These are phyloP conservation scores for Exserohilum turcica DNA, from an alignment of 2,329 filamentous ascomycete genomes.

Conservation along the genomic window DNA sequence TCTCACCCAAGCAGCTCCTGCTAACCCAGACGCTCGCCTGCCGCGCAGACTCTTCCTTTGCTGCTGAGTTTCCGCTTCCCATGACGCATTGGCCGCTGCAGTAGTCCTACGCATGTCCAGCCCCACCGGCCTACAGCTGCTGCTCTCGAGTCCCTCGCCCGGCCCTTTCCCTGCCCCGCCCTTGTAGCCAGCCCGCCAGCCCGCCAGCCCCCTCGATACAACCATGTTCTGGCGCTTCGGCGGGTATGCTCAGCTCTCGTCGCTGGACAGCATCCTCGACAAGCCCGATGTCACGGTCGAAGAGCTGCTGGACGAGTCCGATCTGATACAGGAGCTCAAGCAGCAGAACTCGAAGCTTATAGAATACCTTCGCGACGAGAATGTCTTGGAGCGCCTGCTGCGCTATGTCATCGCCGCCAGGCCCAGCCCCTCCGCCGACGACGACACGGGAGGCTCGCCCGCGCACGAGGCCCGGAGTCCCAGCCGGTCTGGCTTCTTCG, in stretches of 20 bases:
- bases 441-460: conserved; percentile 51
- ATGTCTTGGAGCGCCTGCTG: conserved; percentile 81
- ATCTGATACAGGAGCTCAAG: conserved; percentile 96
- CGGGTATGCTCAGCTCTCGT: conserved; percentile 96
- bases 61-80: conserved; percentile 15
- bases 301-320: conserved; percentile 92
- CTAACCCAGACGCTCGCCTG: conserved; percentile 14
- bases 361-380: conserved; percentile 89
- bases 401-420: conserved; percentile 88
- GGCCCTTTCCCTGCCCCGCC: conserved; percentile 36
- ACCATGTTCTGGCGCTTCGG: conserved; percentile 99
- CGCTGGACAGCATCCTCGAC: conserved; percentile 95
- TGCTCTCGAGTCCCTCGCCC: conserved; percentile 34
- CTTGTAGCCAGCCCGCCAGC: no score
- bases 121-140: conserved; percentile 31
- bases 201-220: conserved; percentile 45
- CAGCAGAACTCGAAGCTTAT: conserved; percentile 97
- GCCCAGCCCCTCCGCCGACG: conserved; percentile 48
- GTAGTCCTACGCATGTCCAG: conserved; percentile 26
- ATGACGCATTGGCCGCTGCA: conserved; percentile 23
- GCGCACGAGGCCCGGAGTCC: conserved; percentile 47
- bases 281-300: conserved; percentile 93
- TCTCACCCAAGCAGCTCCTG: conserved; percentile 13
- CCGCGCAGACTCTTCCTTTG: conserved; percentile 15
- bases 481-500: conserved; percentile 53